A percentile compares a stretch with the other conserved stretches of the same genome.
These are phyloP conservation scores for Acer yangbiense DNA, from an alignment of 345 rosid species.

Conservation along the genomic window DNA sequence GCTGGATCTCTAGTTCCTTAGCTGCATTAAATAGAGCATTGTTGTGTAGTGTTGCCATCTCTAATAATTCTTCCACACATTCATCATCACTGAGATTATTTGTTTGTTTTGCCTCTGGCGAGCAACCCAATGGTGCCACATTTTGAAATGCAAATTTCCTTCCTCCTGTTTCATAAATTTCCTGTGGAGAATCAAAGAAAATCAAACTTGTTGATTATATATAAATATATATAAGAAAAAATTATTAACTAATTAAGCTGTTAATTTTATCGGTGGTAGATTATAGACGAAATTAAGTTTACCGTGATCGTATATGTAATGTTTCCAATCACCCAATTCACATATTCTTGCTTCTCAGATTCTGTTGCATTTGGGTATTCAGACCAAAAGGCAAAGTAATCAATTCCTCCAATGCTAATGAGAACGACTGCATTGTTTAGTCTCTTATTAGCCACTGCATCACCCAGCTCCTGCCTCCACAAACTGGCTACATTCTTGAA, in stretches of 20 bases:
- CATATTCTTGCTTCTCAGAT: slow-evolving; percentile 13
- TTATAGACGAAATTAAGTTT: background rate
- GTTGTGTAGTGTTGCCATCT: slow-evolving; percentile 24
- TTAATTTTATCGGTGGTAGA: too few relatives aligned
- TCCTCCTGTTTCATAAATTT: background rate
- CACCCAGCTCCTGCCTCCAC: slow-evolving; percentile 18
- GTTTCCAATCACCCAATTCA: slow-evolving; percentile 32
- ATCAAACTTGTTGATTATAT: too few relatives aligned
- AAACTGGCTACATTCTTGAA: slow-evolving; percentile 18
- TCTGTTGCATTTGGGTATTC: background rate
- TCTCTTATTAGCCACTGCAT: background rate
- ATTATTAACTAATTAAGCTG: too few relatives aligned
- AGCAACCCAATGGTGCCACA: background rate
- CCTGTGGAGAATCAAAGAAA: background rate
- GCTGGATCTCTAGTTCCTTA: too few relatives aligned
- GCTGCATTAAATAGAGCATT: background rate
- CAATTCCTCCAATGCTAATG: slow-evolving; percentile 29
- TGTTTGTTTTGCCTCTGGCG: background rate
- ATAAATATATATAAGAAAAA: too few relatives aligned
- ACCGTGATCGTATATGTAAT: slow-evolving; percentile 27
- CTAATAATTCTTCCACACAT: background rate
- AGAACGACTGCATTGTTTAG: slow-evolving; percentile 24
- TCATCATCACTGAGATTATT: background rate
- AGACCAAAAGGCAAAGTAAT: background rate
- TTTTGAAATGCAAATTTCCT: slow-evolving; percentile 4